Evolutionary conservation across 176 grass and related monocot genomes (phyloP).

Genomic region (Aechmea fasciata): DNA sequence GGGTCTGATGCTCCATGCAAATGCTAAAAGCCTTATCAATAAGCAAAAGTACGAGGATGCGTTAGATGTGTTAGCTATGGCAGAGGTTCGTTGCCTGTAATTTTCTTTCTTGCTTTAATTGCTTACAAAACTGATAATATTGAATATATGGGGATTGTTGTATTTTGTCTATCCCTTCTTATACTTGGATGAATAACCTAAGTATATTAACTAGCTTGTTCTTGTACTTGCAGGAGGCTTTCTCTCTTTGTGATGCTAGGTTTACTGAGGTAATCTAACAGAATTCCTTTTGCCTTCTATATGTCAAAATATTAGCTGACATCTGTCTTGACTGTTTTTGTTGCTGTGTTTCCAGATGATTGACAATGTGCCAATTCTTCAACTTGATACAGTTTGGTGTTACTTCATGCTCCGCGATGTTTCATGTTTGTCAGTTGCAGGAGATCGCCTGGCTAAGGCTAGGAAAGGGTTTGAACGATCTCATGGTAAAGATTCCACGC

Average conservation of each 20-base stretch:
- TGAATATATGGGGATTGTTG: background rate
- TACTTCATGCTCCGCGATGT: conserved; percentile 86
- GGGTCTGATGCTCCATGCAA: conserved; percentile 89
- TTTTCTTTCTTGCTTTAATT: conserved; percentile 12
- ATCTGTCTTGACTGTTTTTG: background rate
- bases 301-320: background rate
- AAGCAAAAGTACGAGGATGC: conserved; percentile 59
- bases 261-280: conserved; percentile 63
- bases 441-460: conserved; percentile 49
- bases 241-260: conserved; percentile 72
- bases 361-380: conserved; percentile 93
- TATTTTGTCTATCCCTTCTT: background rate
- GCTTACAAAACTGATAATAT: background rate
- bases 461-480: conserved; percentile 66
- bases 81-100: conserved; percentile 44
- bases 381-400: conserved; percentile 96
- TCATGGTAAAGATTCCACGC: conserved; percentile 81
- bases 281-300: background rate
- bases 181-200: background rate
- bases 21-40: conserved; percentile 67
- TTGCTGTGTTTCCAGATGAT: conserved; percentile 41
- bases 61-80: conserved; percentile 72
- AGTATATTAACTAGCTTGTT: conserved; percentile 13
- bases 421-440: conserved; percentile 59
- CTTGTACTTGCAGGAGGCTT: conserved; percentile 59